Conservation (phyloP, 2,329 filamentous ascomycete species). For the Aureobasidium mangrovei region DNA sequence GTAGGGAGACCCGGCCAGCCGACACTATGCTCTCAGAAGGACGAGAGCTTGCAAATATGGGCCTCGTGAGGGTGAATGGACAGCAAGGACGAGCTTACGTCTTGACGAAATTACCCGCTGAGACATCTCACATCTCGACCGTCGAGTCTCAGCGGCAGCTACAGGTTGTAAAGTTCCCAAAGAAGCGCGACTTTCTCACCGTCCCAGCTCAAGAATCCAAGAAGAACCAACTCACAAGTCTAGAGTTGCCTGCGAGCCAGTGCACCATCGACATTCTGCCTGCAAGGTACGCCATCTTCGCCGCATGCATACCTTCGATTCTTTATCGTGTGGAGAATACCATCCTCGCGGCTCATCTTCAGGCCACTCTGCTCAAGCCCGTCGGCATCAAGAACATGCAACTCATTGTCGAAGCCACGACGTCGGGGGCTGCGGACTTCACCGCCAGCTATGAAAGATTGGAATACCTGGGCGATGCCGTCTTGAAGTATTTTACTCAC, state of each 20-base stretch:
- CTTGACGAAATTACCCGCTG: slow-evolving; percentile 8
- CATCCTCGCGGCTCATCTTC: slow-evolving; percentile 54
- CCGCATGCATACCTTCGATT: slow-evolving; percentile 62
- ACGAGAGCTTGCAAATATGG: slow-evolving; percentile 3
- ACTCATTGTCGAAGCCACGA: slow-evolving; percentile 61
- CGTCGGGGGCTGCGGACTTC: slow-evolving; percentile 52
- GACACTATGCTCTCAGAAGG: not conserved
- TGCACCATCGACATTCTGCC: slow-evolving; percentile 43
- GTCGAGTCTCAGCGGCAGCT: not conserved
- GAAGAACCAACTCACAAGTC: not conserved
- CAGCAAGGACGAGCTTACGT: slow-evolving; percentile 18
- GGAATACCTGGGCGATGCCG: slow-evolving; percentile 78
- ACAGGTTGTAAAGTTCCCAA: slow-evolving; percentile 37
- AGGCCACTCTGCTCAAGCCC: slow-evolving; percentile 43
- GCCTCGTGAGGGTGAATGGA: slow-evolving; percentile 17
- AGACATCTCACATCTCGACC: not conserved
- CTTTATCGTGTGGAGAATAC: slow-evolving; percentile 58
- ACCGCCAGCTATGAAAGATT: slow-evolving; percentile 67
- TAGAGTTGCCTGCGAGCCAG: slow-evolving; percentile 34
- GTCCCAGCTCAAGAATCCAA: slow-evolving; percentile 14
- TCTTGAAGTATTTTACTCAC: slow-evolving; percentile 67
- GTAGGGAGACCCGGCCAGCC: not conserved
- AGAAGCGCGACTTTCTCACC: slow-evolving; percentile 53
- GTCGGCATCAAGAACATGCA: slow-evolving; percentile 47
- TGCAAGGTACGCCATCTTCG: slow-evolving; percentile 38